Evolutionary conservation across 2,329 filamentous ascomycete species (phyloP).

Genomic region (Epichloe gansuensis): DNA sequence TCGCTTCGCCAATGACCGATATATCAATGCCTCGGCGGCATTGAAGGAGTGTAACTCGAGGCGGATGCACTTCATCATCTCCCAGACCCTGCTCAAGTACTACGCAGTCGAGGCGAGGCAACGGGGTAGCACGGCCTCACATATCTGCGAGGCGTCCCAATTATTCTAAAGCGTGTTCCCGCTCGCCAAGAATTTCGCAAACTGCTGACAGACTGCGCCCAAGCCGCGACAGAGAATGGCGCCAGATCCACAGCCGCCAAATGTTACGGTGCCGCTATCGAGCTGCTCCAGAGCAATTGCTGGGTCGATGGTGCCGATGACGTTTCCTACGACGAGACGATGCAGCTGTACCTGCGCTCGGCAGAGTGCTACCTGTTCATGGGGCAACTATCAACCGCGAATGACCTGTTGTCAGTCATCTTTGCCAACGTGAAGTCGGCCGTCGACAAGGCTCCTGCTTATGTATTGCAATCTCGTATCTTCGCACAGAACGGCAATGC

Average conservation of each 20-base stretch:
- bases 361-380: slow-evolving; percentile 77
- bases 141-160: slow-evolving; percentile 66
- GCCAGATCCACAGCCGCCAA: slow-evolving; percentile 70
- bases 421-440: slow-evolving; percentile 57
- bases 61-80: slow-evolving; percentile 87
- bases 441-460: slow-evolving; percentile 72
- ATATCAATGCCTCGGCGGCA: slow-evolving; percentile 59
- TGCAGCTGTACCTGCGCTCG: slow-evolving; percentile 63
- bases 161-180: slow-evolving; percentile 55
- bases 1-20: slow-evolving; percentile 78
- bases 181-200: slow-evolving; percentile 56
- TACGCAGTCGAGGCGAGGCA: slow-evolving; percentile 45
- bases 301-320: slow-evolving; percentile 62
- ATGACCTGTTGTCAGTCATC: slow-evolving; percentile 54
- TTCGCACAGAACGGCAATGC: slow-evolving; percentile 63
- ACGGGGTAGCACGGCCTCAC: slow-evolving; percentile 62
- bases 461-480: slow-evolving; percentile 70
- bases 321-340: slow-evolving; percentile 73
- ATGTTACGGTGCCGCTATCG: slow-evolving; percentile 66
- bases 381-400: slow-evolving; percentile 54
- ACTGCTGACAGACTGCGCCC: slow-evolving; percentile 66
- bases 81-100: slow-evolving; percentile 66
- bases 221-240: slow-evolving; percentile 66
- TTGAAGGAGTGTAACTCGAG: slow-evolving; percentile 55
- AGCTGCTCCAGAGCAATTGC: slow-evolving; percentile 63